phyloP scores from a whole-genome alignment of 768 basidiomycete species.

The Termitomyces sp. region DNA sequence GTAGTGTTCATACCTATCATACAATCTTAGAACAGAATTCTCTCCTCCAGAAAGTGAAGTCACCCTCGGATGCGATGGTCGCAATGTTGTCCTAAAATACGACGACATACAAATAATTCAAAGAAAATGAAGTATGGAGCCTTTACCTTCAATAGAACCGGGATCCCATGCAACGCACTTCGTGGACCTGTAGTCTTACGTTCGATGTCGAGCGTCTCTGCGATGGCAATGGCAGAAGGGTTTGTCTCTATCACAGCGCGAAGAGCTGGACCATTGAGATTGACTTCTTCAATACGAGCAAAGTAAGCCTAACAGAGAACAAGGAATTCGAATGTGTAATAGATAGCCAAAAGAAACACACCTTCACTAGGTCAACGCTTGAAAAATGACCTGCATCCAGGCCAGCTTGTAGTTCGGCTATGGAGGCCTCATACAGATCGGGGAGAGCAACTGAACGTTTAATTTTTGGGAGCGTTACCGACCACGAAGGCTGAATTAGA shows the following conservation, averaged over 20 bases:
- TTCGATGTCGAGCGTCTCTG: slow-evolving; percentile 45
- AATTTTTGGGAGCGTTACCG: background rate
- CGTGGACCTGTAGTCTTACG: slow-evolving; percentile 38
- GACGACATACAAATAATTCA: background rate
- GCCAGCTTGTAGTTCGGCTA: slow-evolving; percentile 52
- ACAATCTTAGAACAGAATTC: background rate
- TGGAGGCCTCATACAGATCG: slow-evolving; percentile 60
- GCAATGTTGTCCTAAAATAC: slow-evolving; percentile 43
- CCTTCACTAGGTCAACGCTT: slow-evolving; percentile 63
- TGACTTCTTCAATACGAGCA: slow-evolving; percentile 67
- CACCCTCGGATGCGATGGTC: slow-evolving; percentile 41
- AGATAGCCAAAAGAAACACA: slow-evolving; percentile 14
- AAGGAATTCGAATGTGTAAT: background rate
- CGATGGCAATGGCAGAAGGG: slow-evolving; percentile 46
- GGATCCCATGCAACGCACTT: slow-evolving; percentile 52
- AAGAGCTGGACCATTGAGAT: slow-evolving; percentile 51
- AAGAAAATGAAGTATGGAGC: background rate
- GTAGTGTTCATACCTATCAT: slow-evolving; percentile 41
- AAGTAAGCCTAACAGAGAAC: slow-evolving; percentile 51
- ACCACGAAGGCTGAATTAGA: background rate
- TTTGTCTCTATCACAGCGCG: slow-evolving; percentile 60
- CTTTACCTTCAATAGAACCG: slow-evolving; percentile 42
- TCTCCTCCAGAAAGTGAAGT: background rate
- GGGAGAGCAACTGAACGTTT: slow-evolving; percentile 26
- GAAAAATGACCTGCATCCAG: slow-evolving; percentile 47